Base-by-base conservation (phyloP, 176 grass and related monocot species). In the Oryza australiensis region DNA sequence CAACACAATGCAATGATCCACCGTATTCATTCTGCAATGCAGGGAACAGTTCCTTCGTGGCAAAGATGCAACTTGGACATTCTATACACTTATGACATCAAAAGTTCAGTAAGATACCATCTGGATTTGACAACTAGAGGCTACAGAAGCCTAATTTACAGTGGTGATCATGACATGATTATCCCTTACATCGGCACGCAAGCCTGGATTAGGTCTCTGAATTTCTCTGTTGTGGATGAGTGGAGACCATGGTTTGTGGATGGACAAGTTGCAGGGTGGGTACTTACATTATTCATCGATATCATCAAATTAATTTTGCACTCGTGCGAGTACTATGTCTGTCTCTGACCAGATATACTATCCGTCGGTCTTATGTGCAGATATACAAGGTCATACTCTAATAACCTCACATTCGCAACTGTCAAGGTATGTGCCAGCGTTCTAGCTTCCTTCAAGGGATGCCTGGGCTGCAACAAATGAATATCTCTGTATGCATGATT, bases 211-310 rank as follows among this genome's bases (percentile, higher is more conserved):
- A 81, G 62, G 35, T 93, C 80, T 46, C 86, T 93, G 16, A 85
- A 87, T 62, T 87, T 88, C 33, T 87, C 83, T 23, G 55, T 83
- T 46, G 55, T 89, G 13, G 86, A 85, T 16, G 69, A 88, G 5
- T 93, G 90, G 90, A 79, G 88, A 73, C 88, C 88, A 64, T 96
- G 94, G 94, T 68, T 42, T 59, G 86, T 82, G 5, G 76, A 72
- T 51, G 85, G 80, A 16, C 93, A 96, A 89, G 83, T 96, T 79
- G 90, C 90, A 45, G 88, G 94, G 94, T 96, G 78, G 22, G 16
- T 0, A 7, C 49, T 7, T 13, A 46, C 43, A 46, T 14, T 46
- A 46, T 15, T 46, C 13, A 72, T 34, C 16, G 38, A 40, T 51
- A 29, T 13, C 49, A 22, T 74, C 16, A 30, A 18, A 53, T 20